Conservation (phyloP, 768 basidiomycete species). For the Collybiopsis confluens region DNA sequence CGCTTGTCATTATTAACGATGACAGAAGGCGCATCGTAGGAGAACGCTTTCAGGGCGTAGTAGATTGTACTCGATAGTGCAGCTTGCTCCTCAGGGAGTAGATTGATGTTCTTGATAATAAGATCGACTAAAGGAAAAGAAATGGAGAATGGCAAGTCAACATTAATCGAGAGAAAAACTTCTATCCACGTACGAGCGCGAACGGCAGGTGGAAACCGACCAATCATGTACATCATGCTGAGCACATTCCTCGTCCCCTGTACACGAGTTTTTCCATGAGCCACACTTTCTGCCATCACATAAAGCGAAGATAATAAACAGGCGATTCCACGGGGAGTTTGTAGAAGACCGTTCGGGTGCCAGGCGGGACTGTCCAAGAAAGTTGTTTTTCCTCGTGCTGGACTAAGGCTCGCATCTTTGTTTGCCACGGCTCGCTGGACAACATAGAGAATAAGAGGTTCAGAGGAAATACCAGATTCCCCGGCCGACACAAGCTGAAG, state of each 20-base stretch:
- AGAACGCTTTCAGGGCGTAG: constrained; percentile 19
- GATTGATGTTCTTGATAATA: constrained; percentile 18
- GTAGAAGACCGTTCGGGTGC: constrained; percentile 17
- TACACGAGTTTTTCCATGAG: constrained; percentile 15
- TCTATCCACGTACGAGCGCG: constrained; percentile 14
- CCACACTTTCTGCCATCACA: constrained; percentile 18
- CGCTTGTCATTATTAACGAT: constrained; percentile 13
- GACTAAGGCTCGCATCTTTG: constrained; percentile 18
- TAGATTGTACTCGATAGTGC: constrained; percentile 20
- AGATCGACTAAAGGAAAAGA: constrained; percentile 15
- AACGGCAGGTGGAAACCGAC: constrained; percentile 24
- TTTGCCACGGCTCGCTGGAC: constrained; percentile 17
- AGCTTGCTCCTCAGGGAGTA: constrained; percentile 18
- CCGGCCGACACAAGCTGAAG: constrained; percentile 11
- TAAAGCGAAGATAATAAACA: constrained; percentile 24
- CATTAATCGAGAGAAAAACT: not conserved
- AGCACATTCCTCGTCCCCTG: constrained; percentile 12
- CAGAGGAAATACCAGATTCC: not conserved
- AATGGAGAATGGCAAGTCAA: not conserved
- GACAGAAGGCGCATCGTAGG: constrained; percentile 11
- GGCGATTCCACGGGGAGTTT: constrained; percentile 25
- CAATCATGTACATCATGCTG: constrained; percentile 16
- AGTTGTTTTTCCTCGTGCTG: not conserved
- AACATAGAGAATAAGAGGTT: constrained; percentile 14
- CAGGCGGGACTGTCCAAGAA: constrained; percentile 13